Evolutionary conservation across 768 basidiomycete genomes (phyloP), one percentile per base, ranked within the genome.

Genomic region (Boletus tomentosulus): DNA sequence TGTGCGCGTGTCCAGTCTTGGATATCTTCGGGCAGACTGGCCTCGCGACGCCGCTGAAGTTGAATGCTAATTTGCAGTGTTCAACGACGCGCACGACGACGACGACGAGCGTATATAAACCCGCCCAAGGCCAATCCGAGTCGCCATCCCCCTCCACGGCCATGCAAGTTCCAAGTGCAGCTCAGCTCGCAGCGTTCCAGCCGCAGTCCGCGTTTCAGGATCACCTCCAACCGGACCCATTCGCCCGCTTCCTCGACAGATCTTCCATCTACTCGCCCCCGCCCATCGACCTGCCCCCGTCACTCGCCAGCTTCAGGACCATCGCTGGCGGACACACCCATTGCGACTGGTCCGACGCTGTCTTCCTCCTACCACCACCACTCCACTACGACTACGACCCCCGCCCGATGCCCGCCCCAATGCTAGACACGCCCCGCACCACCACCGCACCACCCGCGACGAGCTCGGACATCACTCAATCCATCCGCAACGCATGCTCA

Each of bases 401-500:
- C 39, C 19, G 41, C 47, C 51, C 43, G 22, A 47, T 47, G 46
- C 25, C 64, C 54, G 16, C 54, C 30, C 35, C 52, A n/a, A 48
- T 58, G 37, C 30, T 57, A 43, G 56, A 25, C 52, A 34, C 58
- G 19, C 34, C 56, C 4, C 55, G 39, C 43, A 30, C 53, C 19
- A 45, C 55, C 42, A 22, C 55, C 33, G 8, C 50, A 2, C 28
- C 61, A 46, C 5, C 51, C 28, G 44, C 67, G 56, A 57, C 59
- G 9, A 48, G 51, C 58, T 50, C 68, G 48, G 66, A 66, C 54
- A 58, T 70, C 63, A 68, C 67, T 3, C 67, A 64, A 50, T 68
- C 67, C 51, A 66, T 69, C 54, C 67, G 67, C 62, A 70, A 56
- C 15, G 67, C 68, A n/a, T 64, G 66, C 31, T 57, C 65, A 41